Evolutionary conservation across 495 filamentous ascomycete species (phyloP).

Genomic region (Penicillium egyptiacum): DNA sequence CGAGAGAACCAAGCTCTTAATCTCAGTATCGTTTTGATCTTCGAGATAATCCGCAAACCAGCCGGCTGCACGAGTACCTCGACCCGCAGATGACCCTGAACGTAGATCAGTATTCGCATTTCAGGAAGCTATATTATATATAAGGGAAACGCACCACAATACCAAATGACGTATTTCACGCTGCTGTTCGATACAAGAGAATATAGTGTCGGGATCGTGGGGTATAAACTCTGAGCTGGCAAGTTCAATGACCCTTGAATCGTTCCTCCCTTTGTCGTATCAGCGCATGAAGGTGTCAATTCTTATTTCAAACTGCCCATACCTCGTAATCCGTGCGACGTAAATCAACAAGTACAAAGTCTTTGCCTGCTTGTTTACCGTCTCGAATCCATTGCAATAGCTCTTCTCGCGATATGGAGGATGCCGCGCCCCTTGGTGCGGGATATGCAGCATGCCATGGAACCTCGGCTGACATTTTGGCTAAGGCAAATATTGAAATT

Average conservation of each 20-base stretch:
- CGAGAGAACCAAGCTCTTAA: slow-evolving; percentile 57
- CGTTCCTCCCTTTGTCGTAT: slow-evolving; percentile 59
- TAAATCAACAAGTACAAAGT: slow-evolving; percentile 64
- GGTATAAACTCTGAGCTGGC: slow-evolving; percentile 65
- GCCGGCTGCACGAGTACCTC: slow-evolving; percentile 59
- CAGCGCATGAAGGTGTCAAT: background rate
- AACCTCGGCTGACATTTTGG: slow-evolving; percentile 13
- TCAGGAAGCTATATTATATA: background rate
- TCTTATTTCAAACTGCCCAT: slow-evolving; percentile 1
- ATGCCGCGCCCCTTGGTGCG: slow-evolving; percentile 28
- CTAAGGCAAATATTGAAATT: background rate
- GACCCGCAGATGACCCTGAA: slow-evolving; percentile 63
- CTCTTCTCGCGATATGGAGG: slow-evolving; percentile 37
- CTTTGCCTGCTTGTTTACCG: slow-evolving; percentile 41
- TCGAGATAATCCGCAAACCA: slow-evolving; percentile 67
- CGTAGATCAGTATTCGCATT: background rate
- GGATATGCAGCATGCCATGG: slow-evolving; percentile 52
- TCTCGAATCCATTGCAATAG: slow-evolving; percentile 42
- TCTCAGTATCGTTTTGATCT: slow-evolving; percentile 38
- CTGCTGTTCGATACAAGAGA: slow-evolving; percentile 50
- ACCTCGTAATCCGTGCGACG: slow-evolving; percentile 64
- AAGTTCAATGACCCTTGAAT: slow-evolving; percentile 69
- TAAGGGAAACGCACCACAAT: slow-evolving; percentile 55
- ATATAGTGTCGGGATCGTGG: slow-evolving; percentile 58
- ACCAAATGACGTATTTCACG: slow-evolving; percentile 59